Base-by-base conservation (phyloP, 2,329 filamentous ascomycete genomes). In the Sporothrix phasma region DNA sequence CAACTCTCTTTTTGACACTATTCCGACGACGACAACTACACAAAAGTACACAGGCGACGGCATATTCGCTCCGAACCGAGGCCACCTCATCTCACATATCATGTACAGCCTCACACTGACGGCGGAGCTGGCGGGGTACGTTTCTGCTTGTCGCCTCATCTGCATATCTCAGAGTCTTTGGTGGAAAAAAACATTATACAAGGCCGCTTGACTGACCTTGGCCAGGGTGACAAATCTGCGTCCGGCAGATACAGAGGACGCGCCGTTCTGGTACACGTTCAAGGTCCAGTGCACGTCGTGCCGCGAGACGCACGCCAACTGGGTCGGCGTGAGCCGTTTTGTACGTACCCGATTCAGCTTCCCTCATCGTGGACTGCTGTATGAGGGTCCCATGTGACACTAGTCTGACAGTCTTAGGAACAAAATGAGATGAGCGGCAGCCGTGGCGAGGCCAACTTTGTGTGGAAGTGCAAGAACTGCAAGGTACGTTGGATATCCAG, bases 391-490 rank as follows among this genome's bases (percentile, higher is more conserved):
- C 5, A 5, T 7, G 6, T 43, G n/a, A 4, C 43, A 17, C n/a
- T 29, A 1, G 3, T 29, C 26, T 39, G 17, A 53, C 13, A 39
- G 5, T 24, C 41, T 1, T 22, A 96, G 91, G 93, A 97, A 73
- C 83, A 81, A 72, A 92, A 95, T 73, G 92, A 97, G 68, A 86
- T 97, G 75, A 94, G 90, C 68, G 92, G 92, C 41, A 97, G 92
- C 75, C 85, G 91, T 72, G 94, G 94, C 68, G 92, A 97, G 76
- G 94, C 94, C 66, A 97, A 97, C 76, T 99, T 99, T 76, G 94
- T 99, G n/a, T 99, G 94, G 93, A 92, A 87, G 75, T 99, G 94
- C 83, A 96, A 95, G 77, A 93, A 94, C 74, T 99, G 94, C 86
- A 95, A 94, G 84, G 92, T 94, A 62, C 0, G 13, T 43, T 3